Evolutionary conservation across 1,139 yeast genomes (phyloP).

Genomic region (Candida pseudoviswanathii): DNA sequence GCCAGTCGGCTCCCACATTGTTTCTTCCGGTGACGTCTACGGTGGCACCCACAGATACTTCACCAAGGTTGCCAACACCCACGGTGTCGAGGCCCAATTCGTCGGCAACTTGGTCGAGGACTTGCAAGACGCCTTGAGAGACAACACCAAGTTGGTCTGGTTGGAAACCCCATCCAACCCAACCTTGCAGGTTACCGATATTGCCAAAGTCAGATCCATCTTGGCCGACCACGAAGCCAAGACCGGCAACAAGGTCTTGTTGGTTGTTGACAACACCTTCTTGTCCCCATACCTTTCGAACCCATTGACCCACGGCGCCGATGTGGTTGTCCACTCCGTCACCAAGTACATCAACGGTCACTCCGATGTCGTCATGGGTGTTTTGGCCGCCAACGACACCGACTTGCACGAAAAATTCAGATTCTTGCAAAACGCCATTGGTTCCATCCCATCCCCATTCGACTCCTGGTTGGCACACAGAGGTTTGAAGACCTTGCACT

Average conservation of each 20-base stretch:
- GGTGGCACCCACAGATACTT: slow-evolving; percentile 94
- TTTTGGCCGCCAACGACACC: slow-evolving; percentile 69
- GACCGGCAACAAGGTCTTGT: slow-evolving; percentile 51
- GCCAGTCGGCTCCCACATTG: slow-evolving; percentile 72
- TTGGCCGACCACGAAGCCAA: slow-evolving; percentile 49
- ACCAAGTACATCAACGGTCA: slow-evolving; percentile 93
- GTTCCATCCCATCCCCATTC: slow-evolving; percentile 87
- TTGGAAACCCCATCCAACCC: slow-evolving; percentile 91
- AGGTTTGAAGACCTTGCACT: slow-evolving; percentile 84
- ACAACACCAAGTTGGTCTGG: slow-evolving; percentile 80
- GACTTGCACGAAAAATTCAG: slow-evolving; percentile 64
- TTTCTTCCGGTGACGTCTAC: slow-evolving; percentile 86
- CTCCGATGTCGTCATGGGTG: slow-evolving; percentile 90
- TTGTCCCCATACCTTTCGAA: slow-evolving; percentile 90
- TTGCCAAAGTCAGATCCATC: slow-evolving; percentile 56
- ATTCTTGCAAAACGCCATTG: slow-evolving; percentile 85
- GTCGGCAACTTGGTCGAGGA: slow-evolving; percentile 66
- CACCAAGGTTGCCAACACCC: slow-evolving; percentile 81
- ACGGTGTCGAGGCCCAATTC: slow-evolving; percentile 73
- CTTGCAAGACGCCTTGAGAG: slow-evolving; percentile 54
- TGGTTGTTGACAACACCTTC: slow-evolving; percentile 93
- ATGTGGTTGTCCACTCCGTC: slow-evolving; percentile 84
- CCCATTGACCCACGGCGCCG: slow-evolving; percentile 84
- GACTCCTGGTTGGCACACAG: slow-evolving; percentile 94
- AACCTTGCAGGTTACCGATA: slow-evolving; percentile 75